Evolutionary conservation across 1,139 yeast genomes (phyloP), one percentile per base, ranked within the genome.

Genomic region (Yamadazyma mexicana): DNA sequence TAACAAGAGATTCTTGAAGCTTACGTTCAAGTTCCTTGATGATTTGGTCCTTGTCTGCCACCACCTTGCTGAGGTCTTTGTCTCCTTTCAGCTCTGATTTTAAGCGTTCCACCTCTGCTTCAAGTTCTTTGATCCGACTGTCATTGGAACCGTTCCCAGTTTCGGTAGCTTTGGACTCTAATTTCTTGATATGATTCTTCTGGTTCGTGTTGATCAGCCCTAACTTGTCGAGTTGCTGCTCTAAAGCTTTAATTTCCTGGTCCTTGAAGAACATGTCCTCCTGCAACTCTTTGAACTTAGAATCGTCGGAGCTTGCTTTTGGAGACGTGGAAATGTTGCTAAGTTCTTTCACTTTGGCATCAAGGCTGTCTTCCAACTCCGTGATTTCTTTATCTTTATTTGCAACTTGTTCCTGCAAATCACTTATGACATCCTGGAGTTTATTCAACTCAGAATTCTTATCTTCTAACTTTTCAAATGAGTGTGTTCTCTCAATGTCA

Each of bases 401-500:
- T 2, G 30, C 17, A n/a, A 49, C 24, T 40, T 61, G 57, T 31
- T 61, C 59, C 33, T 52, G 48, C 38, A 64, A 53, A 5, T 56
- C 57, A 16, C 52, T 59, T 4, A 62, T 50, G 28, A 46, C 48
- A 23, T 47, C 47, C 25, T 40, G 42, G 9, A 44, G 26, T 25
- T 38, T 47, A 27, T 41, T 54, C 23, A 46, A 23, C 34, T 47
- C 50, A 3, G 38, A 20, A 32, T 46, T 40, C n/a, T 42, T 51
- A 31, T 50, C 51, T 22, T 50, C 54, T 7, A 48, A 37, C 22
- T 47, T 45, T 17, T 50, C 50, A 25, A 42, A 39, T 8, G 47
- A 46, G 27, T 40, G 47, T 23, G 34, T 36, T 29, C 52, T 39
- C 27, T 45, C 48, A 11, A 50, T 31, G 23, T 48, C 49, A 24